phyloP scores from a whole-genome alignment of 1,139 yeast species.

The Geotrichum candidum region DNA sequence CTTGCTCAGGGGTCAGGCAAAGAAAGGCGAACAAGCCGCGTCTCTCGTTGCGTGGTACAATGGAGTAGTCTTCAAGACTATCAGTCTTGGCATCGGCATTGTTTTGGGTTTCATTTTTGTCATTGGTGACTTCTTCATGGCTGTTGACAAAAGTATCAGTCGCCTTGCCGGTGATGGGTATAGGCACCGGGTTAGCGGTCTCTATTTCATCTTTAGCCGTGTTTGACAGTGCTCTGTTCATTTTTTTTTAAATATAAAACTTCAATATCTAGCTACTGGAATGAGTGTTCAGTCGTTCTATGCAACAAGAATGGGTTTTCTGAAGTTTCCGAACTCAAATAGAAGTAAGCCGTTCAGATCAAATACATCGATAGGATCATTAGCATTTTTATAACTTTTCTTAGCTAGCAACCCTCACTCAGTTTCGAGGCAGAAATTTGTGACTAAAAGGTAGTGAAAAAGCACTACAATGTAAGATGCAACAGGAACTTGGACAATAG shows the following conservation, averaged over 20 bases:
- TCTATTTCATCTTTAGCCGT: not conserved
- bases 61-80: not conserved
- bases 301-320: not conserved
- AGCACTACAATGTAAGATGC: not conserved
- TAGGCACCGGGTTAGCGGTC: not conserved
- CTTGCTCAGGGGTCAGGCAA: slow-evolving; percentile 61
- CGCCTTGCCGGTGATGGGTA: not conserved
- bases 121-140: not conserved
- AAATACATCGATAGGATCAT: too few relatives aligned
- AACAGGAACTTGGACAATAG: not conserved
- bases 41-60: slow-evolving; percentile 23
- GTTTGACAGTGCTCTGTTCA: not conserved
- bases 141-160: not conserved
- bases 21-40: slow-evolving; percentile 32
- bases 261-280: not conserved
- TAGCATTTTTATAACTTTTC: too few relatives aligned
- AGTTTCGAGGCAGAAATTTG: too few relatives aligned
- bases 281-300: not conserved
- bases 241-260: not conserved
- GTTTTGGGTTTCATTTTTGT: too few relatives aligned
- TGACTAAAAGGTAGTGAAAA: not conserved
- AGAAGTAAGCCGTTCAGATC: too few relatives aligned
- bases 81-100: not conserved
- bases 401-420: too few relatives aligned
- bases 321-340: too few relatives aligned